A percentile compares a stretch with the other conserved stretches of the same genome.
phyloP scores from a whole-genome alignment of 2,329 filamentous ascomycete genomes.

The Cladosporium colombiae region DNA sequence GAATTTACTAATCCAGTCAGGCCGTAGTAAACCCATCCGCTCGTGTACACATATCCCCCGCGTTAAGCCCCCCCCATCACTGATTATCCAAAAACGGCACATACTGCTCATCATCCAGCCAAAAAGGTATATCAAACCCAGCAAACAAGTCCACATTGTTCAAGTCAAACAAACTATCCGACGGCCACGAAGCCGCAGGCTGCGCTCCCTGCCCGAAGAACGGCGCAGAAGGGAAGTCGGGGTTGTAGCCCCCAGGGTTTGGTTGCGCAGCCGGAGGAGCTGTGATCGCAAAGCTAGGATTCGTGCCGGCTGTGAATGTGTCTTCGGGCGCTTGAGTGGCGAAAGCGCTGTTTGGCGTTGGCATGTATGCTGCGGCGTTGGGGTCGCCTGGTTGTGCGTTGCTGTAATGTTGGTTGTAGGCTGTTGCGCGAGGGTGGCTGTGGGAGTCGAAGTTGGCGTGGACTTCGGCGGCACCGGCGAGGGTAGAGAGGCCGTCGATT shows the following conservation, averaged over 20 bases:
- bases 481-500: slow-evolving; percentile 14
- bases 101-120: slow-evolving; percentile 40
- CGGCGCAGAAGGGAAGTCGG: slow-evolving; percentile 14
- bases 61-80: not conserved
- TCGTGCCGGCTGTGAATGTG: not conserved
- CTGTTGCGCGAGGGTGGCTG: not conserved
- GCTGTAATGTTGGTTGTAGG: not conserved
- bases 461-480: slow-evolving; percentile 19
- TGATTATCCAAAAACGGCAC: slow-evolving; percentile 18
- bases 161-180: slow-evolving; percentile 19
- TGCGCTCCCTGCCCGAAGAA: slow-evolving; percentile 9
- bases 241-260: slow-evolving; percentile 13
- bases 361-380: slow-evolving; percentile 12
- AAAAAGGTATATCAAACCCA: slow-evolving; percentile 41
- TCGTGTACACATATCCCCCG: not conserved
- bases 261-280: not conserved
- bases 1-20: too few species aligned
- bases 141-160: slow-evolving; percentile 34
- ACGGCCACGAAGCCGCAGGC: slow-evolving; percentile 8
- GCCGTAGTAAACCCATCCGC: not conserved
- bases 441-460: slow-evolving; percentile 11
- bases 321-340: slow-evolving; percentile 7
- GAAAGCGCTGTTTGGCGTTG: slow-evolving; percentile 10
- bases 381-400: not conserved
- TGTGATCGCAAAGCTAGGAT: not conserved